Evolutionary conservation across 1,139 yeast species (phyloP).

Genomic region (Lizanozyma gosingica): DNA sequence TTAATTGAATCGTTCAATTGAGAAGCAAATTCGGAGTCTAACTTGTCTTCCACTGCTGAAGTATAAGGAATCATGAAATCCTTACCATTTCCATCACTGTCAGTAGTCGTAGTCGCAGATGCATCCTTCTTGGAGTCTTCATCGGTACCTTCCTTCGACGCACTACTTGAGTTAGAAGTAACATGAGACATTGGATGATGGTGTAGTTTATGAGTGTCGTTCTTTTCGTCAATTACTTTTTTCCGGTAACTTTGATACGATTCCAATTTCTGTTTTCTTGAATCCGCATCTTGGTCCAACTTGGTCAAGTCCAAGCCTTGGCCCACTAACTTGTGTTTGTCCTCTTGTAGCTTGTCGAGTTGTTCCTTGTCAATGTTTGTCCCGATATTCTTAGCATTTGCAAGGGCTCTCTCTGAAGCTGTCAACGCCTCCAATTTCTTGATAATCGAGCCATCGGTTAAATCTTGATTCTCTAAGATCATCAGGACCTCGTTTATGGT

Average conservation of each 20-base stretch:
- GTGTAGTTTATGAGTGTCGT: conserved; percentile 27
- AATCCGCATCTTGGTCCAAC: conserved; percentile 39
- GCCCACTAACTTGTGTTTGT: conserved; percentile 40
- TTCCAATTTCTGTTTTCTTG: conserved; percentile 36
- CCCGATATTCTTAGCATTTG: conserved; percentile 49
- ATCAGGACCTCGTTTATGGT: conserved; percentile 33
- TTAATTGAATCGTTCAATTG: conserved; percentile 49
- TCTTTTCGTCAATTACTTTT: conserved; percentile 41
- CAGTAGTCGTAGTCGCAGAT: background rate
- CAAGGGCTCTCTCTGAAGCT: conserved; percentile 53
- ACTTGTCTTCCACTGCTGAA: conserved; percentile 59
- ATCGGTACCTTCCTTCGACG: conserved; percentile 2
- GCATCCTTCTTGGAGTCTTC: background rate
- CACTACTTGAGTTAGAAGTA: conserved; percentile 2
- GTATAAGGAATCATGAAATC: conserved; percentile 57
- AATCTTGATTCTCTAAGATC: conserved; percentile 37
- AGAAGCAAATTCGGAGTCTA: conserved; percentile 58
- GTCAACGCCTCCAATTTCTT: conserved; percentile 47
- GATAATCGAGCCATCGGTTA: conserved; percentile 32
- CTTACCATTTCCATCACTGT: conserved; percentile 11
- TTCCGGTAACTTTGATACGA: conserved; percentile 43
- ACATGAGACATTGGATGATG: conserved; percentile 28
- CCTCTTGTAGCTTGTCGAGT: conserved; percentile 29
- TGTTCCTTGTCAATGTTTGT: conserved; percentile 36
- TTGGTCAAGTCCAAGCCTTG: conserved; percentile 29